Evolutionary conservation across 192 early-diverging fungal species (phyloP), one percentile per base, ranked within the genome.

Genomic region (Entomortierella parvispora): DNA sequence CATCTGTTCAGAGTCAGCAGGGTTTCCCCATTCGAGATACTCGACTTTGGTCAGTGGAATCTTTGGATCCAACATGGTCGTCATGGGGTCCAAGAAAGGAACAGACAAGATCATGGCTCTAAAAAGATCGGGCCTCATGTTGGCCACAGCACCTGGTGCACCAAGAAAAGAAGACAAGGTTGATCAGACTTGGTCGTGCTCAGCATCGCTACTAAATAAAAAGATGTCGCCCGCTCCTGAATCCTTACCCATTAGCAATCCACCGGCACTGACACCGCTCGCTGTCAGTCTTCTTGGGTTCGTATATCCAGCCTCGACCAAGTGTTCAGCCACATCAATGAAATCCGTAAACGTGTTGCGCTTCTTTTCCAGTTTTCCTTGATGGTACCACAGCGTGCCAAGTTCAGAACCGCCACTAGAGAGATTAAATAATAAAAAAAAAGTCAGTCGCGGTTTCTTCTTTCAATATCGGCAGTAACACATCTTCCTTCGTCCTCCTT

Each of bases 61-160:
- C 52, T 88, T 65, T 7, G 93, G 87, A 47, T 87, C 83, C 34
- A 93, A 71, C 94, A 96, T 96, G 17, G 94, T 85, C n/a, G 92
- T 91, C 45, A 96, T 81, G 32, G 93, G 92, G 57, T 96, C 94
- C 6, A 95, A 82, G 86, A 96, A 96, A 0, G 94, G 94, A 0
- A 95, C 94, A 46, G 89, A 84, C 20, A 93, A 79, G 17, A 93
- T 65, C 1, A 93, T 87, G 0, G 93, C 91, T 4, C 90, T 85
- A 68, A 94, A 94, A 14, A 92, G 81, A 47, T 91, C 90, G 46
- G 92, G 69, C 12, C 70, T 37, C 52, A 78, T 84, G 59, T 92
- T 89, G 44, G 34, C 69, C 20, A 76, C 66, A 8, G 66, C 67
- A 47, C 52, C 59, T 79, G n/a, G 34, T 42, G 15, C 33, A 44